Conservation (phyloP, 1,284 basidiomycete species). For the Papiliotrema laurentii region DNA sequence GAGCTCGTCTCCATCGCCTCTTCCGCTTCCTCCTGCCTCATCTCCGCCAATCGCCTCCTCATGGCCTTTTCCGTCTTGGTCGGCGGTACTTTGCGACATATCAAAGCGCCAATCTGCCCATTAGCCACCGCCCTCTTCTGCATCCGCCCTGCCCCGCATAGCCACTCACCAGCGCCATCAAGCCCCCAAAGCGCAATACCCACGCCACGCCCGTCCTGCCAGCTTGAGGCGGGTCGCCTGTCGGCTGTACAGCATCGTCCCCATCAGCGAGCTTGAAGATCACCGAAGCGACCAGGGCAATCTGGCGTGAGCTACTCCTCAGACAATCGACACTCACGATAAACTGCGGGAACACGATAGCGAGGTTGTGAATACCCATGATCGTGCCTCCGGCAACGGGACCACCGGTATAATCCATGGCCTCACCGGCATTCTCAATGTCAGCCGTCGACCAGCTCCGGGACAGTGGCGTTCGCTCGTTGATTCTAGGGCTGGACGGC, state of each 20-base stretch:
- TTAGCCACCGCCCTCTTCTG: constrained; percentile 17
- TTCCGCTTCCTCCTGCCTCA: constrained; percentile 59
- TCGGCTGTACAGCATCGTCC: constrained; percentile 35
- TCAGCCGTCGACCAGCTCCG: constrained; percentile 61
- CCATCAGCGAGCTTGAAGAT: constrained; percentile 79
- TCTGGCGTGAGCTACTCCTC: constrained; percentile 52
- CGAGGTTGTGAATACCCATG: constrained; percentile 90
- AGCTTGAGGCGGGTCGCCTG: constrained; percentile 50
- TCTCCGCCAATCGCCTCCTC: constrained; percentile 69
- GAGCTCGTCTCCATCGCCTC: constrained; percentile 10
- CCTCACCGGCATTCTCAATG: constrained; percentile 43
- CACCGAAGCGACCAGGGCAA: constrained; percentile 78
- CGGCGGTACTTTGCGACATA: constrained; percentile 73
- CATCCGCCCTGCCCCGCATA: too few species aligned
- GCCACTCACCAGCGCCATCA: constrained; percentile 64
- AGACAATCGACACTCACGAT: constrained; percentile 57
- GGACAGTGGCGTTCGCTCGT: constrained; percentile 61
- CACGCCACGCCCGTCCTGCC: constrained; percentile 83
- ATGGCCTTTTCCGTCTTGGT: constrained; percentile 83
- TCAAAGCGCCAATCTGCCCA: constrained; percentile 58
- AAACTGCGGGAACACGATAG: constrained; percentile 88
- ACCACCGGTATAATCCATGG: constrained; percentile 52
- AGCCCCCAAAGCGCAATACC: constrained; percentile 87
- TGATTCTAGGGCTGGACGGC: constrained; percentile 23
- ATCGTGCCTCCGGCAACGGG: constrained; percentile 86